Base-by-base conservation (phyloP, 352 stramenopile genomes). In the Pythium myriotylum region DNA sequence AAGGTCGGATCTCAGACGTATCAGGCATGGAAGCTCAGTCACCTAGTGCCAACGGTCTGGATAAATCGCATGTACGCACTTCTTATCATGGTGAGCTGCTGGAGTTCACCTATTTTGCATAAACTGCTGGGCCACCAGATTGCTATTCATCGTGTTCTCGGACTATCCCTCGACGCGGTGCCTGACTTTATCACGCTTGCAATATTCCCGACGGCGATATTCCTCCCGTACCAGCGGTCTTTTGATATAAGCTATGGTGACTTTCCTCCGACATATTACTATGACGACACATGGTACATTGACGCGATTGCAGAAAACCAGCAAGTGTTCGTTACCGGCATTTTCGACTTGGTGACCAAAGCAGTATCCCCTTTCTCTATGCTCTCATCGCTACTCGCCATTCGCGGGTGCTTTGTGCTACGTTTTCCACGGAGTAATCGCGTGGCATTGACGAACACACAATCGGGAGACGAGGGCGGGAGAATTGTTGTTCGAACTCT, bases 261-360 rank as follows among this genome's bases (percentile, higher is more conserved):
- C 29, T 23, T 65, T 37, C 41, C 47, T 14, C 19, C 41, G n/a
- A 16, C 35, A 12, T 32, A 65, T 42, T 47, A 49, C 1, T 65
- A 65, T 20, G 32, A 46, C 37, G 57, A 65, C 23, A 59, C 57
- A 5, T 65, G 35, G 39, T 65, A 49, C 35, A 41, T 43, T 24
- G n/a, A 40, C 3, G 57, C 45, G 12, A 48, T 65, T 20, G 35
- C 57, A 8, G 57, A 58, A 27, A 58, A 54, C 40, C 57, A 65
- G 45, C 51, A 54, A 40, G 20, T 65, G 7, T 57, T 65, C 24
- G 50, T 59, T 19, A 59, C 39, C 12, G 56, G 33, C 5, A 8
- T 9, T 23, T 42, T 65, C 13, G 57, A 65, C 26, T n/a, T 65
- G 6, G 47, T 65, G 14, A 29, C 37, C 9, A 59, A 54, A 40